Evolutionary conservation across 2,329 filamentous ascomycete genomes (phyloP).

Genomic region (Phaeosphaeriaceae sp.): DNA sequence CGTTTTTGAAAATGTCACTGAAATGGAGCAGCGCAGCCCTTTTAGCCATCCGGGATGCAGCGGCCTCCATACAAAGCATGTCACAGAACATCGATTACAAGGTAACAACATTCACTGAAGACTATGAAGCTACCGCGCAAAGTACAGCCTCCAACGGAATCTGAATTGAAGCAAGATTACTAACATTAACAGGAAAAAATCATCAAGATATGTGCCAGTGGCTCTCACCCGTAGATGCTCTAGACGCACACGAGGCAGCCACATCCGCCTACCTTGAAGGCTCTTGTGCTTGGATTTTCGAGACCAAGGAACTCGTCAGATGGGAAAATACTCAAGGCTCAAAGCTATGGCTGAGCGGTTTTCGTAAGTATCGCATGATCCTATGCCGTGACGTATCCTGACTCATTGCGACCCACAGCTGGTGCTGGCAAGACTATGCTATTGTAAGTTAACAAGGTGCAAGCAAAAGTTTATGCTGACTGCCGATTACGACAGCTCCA

Average conservation of each 20-base stretch:
- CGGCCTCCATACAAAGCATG: too few species aligned
- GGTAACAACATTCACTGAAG: too few species aligned
- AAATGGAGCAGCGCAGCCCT: neutral
- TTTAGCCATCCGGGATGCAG: too few species aligned
- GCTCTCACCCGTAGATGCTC: too few species aligned
- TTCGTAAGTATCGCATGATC: constrained; percentile 2
- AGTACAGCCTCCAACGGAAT: too few species aligned
- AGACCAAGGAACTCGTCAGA: neutral
- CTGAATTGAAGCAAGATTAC: too few species aligned
- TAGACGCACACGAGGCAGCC: too few species aligned
- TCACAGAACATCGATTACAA: too few species aligned
- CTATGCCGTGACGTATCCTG: neutral
- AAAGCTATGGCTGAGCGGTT: constrained; percentile 7
- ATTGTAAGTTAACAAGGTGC: neutral
- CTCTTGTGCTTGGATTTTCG: constrained; percentile 1
- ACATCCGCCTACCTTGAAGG: too few species aligned
- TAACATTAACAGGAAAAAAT: too few species aligned
- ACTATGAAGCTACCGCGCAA: too few species aligned
- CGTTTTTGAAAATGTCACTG: neutral
- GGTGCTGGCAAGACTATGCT: constrained; percentile 6
- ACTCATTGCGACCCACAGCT: neutral
- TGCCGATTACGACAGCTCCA: neutral
- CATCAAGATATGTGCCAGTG: too few species aligned
- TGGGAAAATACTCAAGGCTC: neutral
- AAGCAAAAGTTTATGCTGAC: neutral